These are phyloP conservation scores for Daldinia sp. DNA, from an alignment of 2,329 filamentous ascomycete species.

Conservation along the genomic window DNA sequence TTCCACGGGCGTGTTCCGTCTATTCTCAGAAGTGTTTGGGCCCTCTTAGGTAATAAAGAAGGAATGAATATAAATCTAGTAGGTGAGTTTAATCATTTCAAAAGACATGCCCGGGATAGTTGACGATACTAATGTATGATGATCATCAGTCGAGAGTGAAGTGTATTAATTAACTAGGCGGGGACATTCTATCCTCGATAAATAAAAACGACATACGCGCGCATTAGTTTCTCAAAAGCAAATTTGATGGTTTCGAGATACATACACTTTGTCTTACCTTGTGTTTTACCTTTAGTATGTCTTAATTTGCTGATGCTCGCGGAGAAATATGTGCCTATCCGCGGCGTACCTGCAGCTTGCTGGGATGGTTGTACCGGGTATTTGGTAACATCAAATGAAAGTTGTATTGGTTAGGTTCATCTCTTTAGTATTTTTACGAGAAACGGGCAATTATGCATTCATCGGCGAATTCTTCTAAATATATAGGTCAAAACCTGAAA, in stretches of 20 bases:
- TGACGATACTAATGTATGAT: too few species aligned
- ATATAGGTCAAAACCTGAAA: too few species aligned
- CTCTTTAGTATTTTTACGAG: background rate
- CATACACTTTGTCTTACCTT: background rate
- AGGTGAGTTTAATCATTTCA: too few species aligned
- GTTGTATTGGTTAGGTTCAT: too few species aligned
- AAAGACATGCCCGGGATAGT: too few species aligned
- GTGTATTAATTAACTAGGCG: too few species aligned
- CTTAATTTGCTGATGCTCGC: background rate
- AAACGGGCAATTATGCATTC: background rate
- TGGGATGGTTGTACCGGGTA: background rate
- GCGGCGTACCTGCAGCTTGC: background rate
- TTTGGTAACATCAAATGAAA: background rate
- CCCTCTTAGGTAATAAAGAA: background rate
- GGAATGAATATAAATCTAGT: too few species aligned
- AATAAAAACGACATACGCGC: background rate
- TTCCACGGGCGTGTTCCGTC: background rate
- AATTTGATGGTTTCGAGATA: background rate
- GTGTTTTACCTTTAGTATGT: background rate
- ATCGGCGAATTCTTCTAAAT: too few species aligned
- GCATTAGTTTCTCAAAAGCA: background rate
- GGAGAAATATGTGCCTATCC: background rate
- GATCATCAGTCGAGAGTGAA: too few species aligned
- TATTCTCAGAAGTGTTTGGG: background rate
- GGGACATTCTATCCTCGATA: background rate